Evolutionary conservation across 176 grass and related monocot genomes (phyloP).

Genomic region (Poa pratensis): DNA sequence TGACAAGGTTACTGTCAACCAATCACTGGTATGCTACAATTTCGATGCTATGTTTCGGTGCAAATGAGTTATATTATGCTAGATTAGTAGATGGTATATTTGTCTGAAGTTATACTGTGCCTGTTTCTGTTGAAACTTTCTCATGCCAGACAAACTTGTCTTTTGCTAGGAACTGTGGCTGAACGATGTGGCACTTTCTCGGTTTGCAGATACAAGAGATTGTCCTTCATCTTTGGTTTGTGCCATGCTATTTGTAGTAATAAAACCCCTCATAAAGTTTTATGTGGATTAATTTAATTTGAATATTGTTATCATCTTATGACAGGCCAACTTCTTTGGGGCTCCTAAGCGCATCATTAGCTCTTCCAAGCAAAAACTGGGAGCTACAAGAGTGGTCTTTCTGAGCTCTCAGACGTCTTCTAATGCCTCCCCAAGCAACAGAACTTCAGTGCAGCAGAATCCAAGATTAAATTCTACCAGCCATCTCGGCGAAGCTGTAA

Average conservation of each 20-base stretch:
- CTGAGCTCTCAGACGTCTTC: slow-evolving; percentile 47
- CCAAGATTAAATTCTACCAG: slow-evolving; percentile 67
- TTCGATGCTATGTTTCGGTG: slow-evolving; percentile 2
- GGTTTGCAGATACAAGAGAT: slow-evolving; percentile 83
- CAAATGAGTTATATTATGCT: not conserved
- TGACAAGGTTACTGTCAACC: slow-evolving; percentile 66
- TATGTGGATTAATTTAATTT: slow-evolving; percentile 38
- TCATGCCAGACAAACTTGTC: slow-evolving; percentile 51
- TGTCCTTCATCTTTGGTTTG: slow-evolving; percentile 81
- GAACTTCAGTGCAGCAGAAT: slow-evolving; percentile 47
- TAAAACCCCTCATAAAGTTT: slow-evolving; percentile 19
- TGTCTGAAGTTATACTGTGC: not conserved
- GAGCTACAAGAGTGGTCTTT: slow-evolving; percentile 50
- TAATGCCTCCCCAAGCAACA: slow-evolving; percentile 49
- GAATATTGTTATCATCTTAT: slow-evolving; percentile 27
- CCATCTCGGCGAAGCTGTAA: slow-evolving; percentile 89
- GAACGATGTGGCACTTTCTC: slow-evolving; percentile 75
- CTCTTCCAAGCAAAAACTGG: slow-evolving; percentile 63
- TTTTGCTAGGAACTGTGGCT: slow-evolving; percentile 92
- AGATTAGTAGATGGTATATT: slow-evolving; percentile 2
- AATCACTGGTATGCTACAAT: slow-evolving; percentile 74
- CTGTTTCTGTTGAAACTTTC: slow-evolving; percentile 49
- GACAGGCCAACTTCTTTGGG: slow-evolving; percentile 79
- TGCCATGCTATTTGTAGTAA: slow-evolving; percentile 43
- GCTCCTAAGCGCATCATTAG: slow-evolving; percentile 73